Base-by-base conservation (phyloP, 2,329 filamentous ascomycete genomes). In the Purpureocillium takamizusanense region DNA sequence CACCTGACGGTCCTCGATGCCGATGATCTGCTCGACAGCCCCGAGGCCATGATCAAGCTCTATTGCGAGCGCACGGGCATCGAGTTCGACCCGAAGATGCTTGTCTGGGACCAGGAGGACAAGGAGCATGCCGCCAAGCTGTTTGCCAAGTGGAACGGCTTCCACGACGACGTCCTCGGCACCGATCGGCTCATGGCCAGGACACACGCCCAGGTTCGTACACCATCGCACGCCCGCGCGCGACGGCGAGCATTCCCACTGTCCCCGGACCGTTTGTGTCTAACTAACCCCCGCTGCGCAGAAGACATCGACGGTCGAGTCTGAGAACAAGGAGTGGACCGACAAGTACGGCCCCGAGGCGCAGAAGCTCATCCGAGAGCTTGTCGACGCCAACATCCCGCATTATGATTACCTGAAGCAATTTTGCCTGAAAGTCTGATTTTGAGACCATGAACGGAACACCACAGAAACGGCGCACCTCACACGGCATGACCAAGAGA, bases 111-210 rank as follows among this genome's bases (percentile, higher is more conserved):
- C 45, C 78, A 81, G 21, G 78, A 82, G 37, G 81, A 84, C 46
- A 81, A 83, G 51, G 79, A 87, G 37, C 67, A 75, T 44, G 90
- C 89, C 3, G 70, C 74, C 48, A 72, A 78, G 46, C 81, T 80
- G 14, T 97, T 97, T 64, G 87, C 89, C 65, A 97, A 98, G 68
- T 97, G 92, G 92, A 84, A 81, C 49, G 92, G 92, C 10, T 97
- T 94, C 66, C 92, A 97, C 60, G 85, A 97, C 50, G 92, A 97
- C 67, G 92, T 88, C 12, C 86, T 97, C 51, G 71, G 84, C 49
- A 94, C 86, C 55, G 82, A 73, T 29, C 80, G 79, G 44, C 66
- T 98, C 52, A 82, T 81, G 56, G 77, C 85, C 2, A 72, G 86
- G 54, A 69, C 70, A 33, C 72, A 81, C 47, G 74, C 78, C 18